Base-by-base conservation (phyloP, 768 basidiomycete species). In the Neoboletus brunneissimus region DNA sequence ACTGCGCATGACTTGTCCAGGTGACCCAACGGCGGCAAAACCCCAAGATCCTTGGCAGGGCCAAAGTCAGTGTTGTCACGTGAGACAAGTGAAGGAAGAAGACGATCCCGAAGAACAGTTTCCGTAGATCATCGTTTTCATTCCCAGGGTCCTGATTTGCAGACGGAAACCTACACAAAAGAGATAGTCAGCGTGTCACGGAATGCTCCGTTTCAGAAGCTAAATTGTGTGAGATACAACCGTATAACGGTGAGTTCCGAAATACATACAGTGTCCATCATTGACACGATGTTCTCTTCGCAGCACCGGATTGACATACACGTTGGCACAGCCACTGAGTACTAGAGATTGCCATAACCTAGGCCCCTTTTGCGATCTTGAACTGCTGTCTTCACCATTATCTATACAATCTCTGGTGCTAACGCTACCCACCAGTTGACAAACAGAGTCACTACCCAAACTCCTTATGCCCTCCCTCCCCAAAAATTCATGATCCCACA, bases 401-500 rank as follows among this genome's bases (percentile, higher is more conserved):
- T n/a, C 13, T 4, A 23, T 23, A 16, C 18, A 25, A 15, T n/a
- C n/a, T 48, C 31, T 32, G 11, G 9, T 4, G 7, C 5, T 25
- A 25, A n/a, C n/a, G n/a, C n/a, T n/a, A n/a, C n/a, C 25, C 25
- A 25, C 25, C 5, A 5, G 25, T 25, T 5, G n/a, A 40, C 38
- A 18, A 40, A 11, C n/a, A 53, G 53, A 9, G 61, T 65, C 52
- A 58, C 62, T 2, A 65, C 64, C n/a, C 64, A 61, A 38, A 50
- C 64, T 13, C 40, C 56, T 2, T 65, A 67, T 54, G 54, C 50
- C 12, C 54, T 65, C 12, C 64, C 64, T 89, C 79, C 86, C 1
- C 91, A 94, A 70, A 93, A 92, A 67, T 98, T 93, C 69, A 86
- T 97, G 84, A 87, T 98, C 16, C 96, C 97, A 2, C 78, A 86